phyloP scores from a whole-genome alignment of 768 basidiomycete genomes.

The Trametes maxima region DNA sequence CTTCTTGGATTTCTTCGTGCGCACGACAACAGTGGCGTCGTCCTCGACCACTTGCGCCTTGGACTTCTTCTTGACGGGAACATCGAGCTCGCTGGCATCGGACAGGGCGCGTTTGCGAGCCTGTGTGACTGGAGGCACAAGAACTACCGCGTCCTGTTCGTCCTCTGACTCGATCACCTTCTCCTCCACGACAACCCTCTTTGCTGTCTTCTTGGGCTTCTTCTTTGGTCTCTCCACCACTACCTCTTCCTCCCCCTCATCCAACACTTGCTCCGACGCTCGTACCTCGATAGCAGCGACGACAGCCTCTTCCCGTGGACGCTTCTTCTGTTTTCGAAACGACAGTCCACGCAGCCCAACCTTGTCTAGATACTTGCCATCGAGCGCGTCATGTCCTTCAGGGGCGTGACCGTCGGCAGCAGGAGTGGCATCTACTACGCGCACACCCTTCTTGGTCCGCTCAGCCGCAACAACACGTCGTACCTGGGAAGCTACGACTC shows the following conservation, averaged over 20 bases:
- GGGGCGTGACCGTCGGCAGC: constrained; percentile 24
- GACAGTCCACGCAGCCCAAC: constrained; percentile 47
- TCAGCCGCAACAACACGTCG: constrained; percentile 55
- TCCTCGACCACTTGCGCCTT: constrained; percentile 26
- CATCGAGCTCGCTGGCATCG: constrained; percentile 37
- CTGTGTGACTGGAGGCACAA: constrained; percentile 9
- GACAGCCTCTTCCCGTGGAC: constrained; percentile 33
- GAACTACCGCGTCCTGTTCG: constrained; percentile 44
- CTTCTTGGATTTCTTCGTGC: constrained; percentile 38
- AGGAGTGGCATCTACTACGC: constrained; percentile 24
- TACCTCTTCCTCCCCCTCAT: constrained; percentile 15
- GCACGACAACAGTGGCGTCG: constrained; percentile 19
- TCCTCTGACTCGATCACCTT: constrained; percentile 61
- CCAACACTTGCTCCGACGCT: constrained; percentile 30
- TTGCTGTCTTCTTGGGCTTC: constrained; percentile 29
- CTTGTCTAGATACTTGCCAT: constrained; percentile 44
- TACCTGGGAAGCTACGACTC: constrained; percentile 57
- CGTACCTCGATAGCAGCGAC: neutral
- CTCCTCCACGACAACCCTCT: constrained; percentile 33
- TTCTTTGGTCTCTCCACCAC: constrained; percentile 31
- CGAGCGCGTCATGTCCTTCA: constrained; percentile 45
- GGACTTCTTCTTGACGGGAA: constrained; percentile 49
- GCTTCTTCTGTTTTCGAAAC: constrained; percentile 47
- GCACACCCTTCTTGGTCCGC: constrained; percentile 43
- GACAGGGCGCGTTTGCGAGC: constrained; percentile 34